Evolutionary conservation across 2,329 filamentous ascomycete species (phyloP).

Genomic region (Pleomassaria siparia): DNA sequence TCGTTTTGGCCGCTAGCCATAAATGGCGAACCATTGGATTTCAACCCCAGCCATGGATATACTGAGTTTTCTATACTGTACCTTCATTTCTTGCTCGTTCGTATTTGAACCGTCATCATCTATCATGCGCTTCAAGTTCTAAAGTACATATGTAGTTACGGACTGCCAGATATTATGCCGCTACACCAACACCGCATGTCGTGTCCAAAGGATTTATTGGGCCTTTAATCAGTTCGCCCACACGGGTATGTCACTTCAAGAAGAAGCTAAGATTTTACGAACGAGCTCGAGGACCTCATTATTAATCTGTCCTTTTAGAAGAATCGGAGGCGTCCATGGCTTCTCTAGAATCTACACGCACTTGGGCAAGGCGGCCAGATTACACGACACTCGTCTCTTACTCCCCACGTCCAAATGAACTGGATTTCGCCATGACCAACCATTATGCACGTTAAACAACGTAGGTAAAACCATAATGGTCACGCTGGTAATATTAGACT

Average conservation of each 20-base stretch:
- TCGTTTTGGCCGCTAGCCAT: background rate
- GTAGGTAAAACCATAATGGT: too few species aligned
- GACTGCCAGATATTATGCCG: too few species aligned
- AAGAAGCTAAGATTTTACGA: background rate
- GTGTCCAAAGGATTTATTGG: too few species aligned
- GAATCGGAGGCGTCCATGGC: slow-evolving; percentile 1
- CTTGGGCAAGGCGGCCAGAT: background rate
- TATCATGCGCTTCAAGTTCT: background rate
- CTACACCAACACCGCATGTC: too few species aligned
- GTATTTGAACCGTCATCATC: background rate
- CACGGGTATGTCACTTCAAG: background rate
- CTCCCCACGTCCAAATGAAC: background rate
- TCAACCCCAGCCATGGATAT: background rate
- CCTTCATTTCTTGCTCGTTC: too few species aligned
- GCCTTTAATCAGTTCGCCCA: too few species aligned
- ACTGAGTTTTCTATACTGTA: background rate
- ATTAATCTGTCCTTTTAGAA: background rate
- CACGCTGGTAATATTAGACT: too few species aligned
- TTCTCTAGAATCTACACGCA: background rate
- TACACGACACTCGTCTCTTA: slow-evolving; percentile 1
- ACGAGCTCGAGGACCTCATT: background rate
- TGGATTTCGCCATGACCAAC: background rate
- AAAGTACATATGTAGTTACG: too few species aligned
- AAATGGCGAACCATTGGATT: too few species aligned
- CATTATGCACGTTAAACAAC: too few species aligned